Percentiles rank a stretch among this genome's conserved stretches.
Conservation (phyloP, 257 asterid species). For the Solanum dulcamara region DNA sequence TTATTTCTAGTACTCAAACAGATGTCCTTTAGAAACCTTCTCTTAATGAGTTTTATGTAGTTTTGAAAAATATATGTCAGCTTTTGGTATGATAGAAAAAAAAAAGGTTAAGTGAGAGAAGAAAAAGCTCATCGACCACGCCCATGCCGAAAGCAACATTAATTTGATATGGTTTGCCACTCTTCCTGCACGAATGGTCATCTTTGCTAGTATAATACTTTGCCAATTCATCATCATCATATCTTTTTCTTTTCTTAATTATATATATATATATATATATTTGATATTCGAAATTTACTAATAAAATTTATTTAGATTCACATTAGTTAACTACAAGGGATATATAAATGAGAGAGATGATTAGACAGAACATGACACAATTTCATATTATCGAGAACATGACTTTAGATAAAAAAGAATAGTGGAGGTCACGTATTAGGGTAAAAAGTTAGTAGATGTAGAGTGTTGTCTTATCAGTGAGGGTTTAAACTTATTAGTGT, state of each 20-base stretch:
- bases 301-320: background rate
- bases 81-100: background rate
- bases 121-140: background rate
- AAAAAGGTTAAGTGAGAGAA: background rate
- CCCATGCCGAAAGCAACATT: background rate
- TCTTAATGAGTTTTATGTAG: background rate
- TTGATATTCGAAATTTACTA: background rate
- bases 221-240: background rate
- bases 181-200: background rate
- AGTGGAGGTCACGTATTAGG: too few species aligned
- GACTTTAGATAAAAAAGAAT: too few species aligned
- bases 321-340: background rate
- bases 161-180: slow-evolving; percentile 7
- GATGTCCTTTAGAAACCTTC: background rate
- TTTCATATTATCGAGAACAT: too few species aligned
- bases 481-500: too few species aligned
- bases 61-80: background rate
- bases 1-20: background rate
- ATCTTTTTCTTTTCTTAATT: background rate
- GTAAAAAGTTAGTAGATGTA: too few species aligned
- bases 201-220: background rate
- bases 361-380: too few species aligned
- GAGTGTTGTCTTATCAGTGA: too few species aligned
- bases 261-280: background rate
- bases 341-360: too few species aligned